These are phyloP conservation scores for Dunaliella sp. DNA, from an alignment of 139 green algal genomes.

Conservation along the genomic window DNA sequence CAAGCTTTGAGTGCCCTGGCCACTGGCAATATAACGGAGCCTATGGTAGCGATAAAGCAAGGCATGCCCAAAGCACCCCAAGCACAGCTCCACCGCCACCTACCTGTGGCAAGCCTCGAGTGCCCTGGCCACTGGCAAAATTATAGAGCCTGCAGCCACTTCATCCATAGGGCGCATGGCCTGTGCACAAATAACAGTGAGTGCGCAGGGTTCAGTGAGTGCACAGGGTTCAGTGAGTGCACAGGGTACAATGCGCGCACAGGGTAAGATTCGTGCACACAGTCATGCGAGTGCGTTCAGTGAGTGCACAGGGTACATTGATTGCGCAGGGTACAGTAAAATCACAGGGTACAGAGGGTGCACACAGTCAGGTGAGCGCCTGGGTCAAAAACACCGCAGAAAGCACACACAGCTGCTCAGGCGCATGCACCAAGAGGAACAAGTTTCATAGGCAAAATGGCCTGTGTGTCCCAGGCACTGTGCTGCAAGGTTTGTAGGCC, in stretches of 20 bases:
- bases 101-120: slow-evolving; percentile 11
- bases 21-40: too few relatives aligned
- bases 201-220: neutral
- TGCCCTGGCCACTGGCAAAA: slow-evolving; percentile 2
- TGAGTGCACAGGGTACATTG: neutral
- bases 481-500: too few relatives aligned
- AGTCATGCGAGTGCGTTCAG: neutral
- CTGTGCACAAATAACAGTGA: neutral
- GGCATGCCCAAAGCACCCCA: too few relatives aligned
- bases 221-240: neutral
- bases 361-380: neutral
- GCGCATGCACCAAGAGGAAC: too few relatives aligned
- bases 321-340: neutral
- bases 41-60: too few relatives aligned
- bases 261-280: neutral
- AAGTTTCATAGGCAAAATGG: too few relatives aligned
- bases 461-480: too few relatives aligned
- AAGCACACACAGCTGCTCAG: too few relatives aligned
- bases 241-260: neutral
- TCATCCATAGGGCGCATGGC: slow-evolving; percentile 20
- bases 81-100: too few relatives aligned
- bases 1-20: too few relatives aligned
- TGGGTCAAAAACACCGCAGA: too few relatives aligned
- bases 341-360: neutral
- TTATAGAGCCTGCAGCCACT: neutral